Conservation (phyloP, 2,329 filamentous ascomycete genomes). For the Ilyonectria destructans region DNA sequence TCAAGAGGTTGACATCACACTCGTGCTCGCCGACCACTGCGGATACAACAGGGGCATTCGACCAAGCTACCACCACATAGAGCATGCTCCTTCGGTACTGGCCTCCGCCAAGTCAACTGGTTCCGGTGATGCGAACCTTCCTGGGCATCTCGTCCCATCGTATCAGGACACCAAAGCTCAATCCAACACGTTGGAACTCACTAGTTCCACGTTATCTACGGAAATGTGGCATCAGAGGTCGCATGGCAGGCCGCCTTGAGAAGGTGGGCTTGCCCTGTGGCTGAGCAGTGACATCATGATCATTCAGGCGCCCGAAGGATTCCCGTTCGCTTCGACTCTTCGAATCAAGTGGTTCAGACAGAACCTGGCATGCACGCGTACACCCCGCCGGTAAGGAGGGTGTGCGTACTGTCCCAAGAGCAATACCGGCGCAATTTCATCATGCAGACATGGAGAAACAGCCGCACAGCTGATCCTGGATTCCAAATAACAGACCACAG, state of each 20-base stretch:
- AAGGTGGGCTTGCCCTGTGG: slow-evolving; percentile 38
- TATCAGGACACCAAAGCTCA: slow-evolving; percentile 40
- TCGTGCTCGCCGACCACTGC: slow-evolving; percentile 7
- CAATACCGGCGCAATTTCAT: slow-evolving; percentile 17
- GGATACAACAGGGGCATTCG: slow-evolving; percentile 14
- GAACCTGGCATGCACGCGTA: slow-evolving; percentile 21
- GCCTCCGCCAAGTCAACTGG: slow-evolving; percentile 41
- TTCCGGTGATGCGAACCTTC: slow-evolving; percentile 25
- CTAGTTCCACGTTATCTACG: slow-evolving; percentile 33
- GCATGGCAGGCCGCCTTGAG: slow-evolving; percentile 34
- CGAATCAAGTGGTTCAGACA: slow-evolving; percentile 26
- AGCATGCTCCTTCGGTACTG: slow-evolving; percentile 42
- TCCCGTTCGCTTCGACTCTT: slow-evolving; percentile 34
- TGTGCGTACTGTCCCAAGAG: slow-evolving; percentile 17
- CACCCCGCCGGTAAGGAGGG: slow-evolving; percentile 24
- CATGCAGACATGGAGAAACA: slow-evolving; percentile 7
- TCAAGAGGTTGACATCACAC: slow-evolving; percentile 1
- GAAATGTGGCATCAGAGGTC: slow-evolving; percentile 34
- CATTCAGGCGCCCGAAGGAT: slow-evolving; percentile 34
- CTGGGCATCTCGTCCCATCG: slow-evolving; percentile 31
- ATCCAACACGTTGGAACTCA: slow-evolving; percentile 24
- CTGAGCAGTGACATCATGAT: slow-evolving; percentile 46
- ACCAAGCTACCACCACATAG: slow-evolving; percentile 15
- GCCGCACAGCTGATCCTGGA: not conserved
- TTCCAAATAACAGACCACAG: not conserved